Conservation (phyloP, 257 asterid species). For the Fraxinus cuspidata region DNA sequence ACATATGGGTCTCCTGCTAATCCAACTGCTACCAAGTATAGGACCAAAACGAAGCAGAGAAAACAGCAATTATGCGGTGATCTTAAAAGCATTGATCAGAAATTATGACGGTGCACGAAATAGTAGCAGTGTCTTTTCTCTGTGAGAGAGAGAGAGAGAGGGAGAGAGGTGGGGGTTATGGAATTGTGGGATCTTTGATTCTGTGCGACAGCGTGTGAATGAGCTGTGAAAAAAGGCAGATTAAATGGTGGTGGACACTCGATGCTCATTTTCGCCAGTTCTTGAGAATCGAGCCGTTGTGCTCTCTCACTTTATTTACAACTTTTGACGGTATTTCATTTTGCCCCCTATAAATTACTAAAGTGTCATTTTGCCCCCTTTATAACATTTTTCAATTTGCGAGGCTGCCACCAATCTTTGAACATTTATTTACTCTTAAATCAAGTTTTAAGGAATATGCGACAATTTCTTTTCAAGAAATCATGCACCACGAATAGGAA, state of each 20-base stretch:
- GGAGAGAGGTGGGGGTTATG: not conserved
- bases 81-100: constrained; percentile 55
- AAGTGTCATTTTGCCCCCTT: not conserved
- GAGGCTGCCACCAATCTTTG: too few species aligned
- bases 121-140: not conserved
- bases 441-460: too few species aligned
- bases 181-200: constrained; percentile 10
- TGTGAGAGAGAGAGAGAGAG: not conserved
- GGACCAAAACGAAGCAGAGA: constrained; percentile 40
- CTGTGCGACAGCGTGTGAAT: not conserved
- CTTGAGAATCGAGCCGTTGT: constrained; percentile 35
- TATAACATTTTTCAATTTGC: too few species aligned
- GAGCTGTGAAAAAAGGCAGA: constrained; percentile 26
- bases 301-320: not conserved
- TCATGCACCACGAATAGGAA: too few species aligned
- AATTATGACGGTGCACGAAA: constrained; percentile 21
- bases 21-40: constrained; percentile 37
- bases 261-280: constrained; percentile 16
- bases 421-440: too few species aligned
- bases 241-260: constrained; percentile 18
- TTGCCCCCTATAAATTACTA: not conserved
- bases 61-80: constrained; percentile 30
- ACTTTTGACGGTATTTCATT: not conserved
- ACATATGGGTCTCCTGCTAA: constrained; percentile 74
- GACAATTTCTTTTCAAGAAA: too few species aligned